Evolutionary conservation across 441 rosid genomes (phyloP).

Genomic region (Gossypium aridum): DNA sequence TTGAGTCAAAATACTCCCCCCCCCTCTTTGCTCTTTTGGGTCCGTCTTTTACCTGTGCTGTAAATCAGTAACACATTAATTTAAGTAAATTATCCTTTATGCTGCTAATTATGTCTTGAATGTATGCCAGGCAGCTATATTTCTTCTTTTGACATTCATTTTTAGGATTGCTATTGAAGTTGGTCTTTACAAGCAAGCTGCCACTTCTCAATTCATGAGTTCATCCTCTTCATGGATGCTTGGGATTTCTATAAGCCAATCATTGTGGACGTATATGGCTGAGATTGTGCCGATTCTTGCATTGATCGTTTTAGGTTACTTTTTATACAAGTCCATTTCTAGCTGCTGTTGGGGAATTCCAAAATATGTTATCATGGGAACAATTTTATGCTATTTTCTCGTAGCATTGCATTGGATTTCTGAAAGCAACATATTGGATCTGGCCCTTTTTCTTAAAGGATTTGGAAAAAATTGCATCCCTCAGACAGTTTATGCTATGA

Average conservation of each 20-base stretch:
- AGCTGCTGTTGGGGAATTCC: constrained; percentile 32
- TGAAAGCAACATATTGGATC: constrained; percentile 41
- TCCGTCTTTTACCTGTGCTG: background rate
- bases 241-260: constrained; percentile 50
- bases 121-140: constrained; percentile 54
- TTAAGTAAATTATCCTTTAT: constrained; percentile 7
- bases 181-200: constrained; percentile 95
- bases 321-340: constrained; percentile 32
- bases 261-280: constrained; percentile 36
- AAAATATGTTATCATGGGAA: constrained; percentile 44
- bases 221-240: constrained; percentile 72
- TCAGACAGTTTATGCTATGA: constrained; percentile 44
- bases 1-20: background rate
- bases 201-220: constrained; percentile 72
- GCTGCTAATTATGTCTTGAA: constrained; percentile 23
- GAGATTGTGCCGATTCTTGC: constrained; percentile 59
- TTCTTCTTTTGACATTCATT: constrained; percentile 55
- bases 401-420: constrained; percentile 64
- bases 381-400: constrained; percentile 57
- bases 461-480: constrained; percentile 51
- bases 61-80: background rate
- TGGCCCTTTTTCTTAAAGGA: constrained; percentile 34
- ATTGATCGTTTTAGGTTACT: constrained; percentile 37
- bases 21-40: background rate
- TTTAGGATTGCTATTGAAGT: constrained; percentile 77